Conservation (phyloP, 495 filamentous ascomycete species). For the Lophiotrema nucula region DNA sequence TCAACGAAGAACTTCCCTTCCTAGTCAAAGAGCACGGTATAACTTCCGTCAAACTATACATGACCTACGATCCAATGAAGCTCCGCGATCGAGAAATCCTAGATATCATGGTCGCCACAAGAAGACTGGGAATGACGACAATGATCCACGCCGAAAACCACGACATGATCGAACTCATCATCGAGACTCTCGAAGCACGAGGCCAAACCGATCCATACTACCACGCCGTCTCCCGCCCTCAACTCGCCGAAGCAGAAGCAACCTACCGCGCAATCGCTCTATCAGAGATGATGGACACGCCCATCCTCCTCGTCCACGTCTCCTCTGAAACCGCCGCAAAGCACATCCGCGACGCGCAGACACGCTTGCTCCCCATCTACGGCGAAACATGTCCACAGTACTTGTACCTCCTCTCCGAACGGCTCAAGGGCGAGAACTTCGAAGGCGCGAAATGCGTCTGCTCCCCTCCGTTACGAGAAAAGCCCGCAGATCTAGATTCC, state of each 20-base stretch:
- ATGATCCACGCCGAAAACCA: conserved; percentile 16
- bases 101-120: conserved; percentile 9
- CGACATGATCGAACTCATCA: conserved; percentile 51
- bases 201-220: conserved; percentile 40
- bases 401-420: not conserved
- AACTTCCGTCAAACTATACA: conserved; percentile 15
- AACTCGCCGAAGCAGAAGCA: conserved; percentile 44
- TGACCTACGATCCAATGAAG: conserved; percentile 20
- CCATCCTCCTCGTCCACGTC: conserved; percentile 51
- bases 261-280: conserved; percentile 50
- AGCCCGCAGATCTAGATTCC: not conserved
- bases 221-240: conserved; percentile 43
- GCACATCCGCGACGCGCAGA: conserved; percentile 3
- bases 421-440: conserved; percentile 6
- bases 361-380: not conserved
- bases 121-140: conserved; percentile 16
- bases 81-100: conserved; percentile 10
- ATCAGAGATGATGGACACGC: conserved; percentile 45
- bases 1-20: not conserved
- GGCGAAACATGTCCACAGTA: conserved; percentile 9
- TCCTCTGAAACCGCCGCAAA: conserved; percentile 20
- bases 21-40: conserved; percentile 2
- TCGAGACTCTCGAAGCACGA: conserved; percentile 47
- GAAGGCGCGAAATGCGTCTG: conserved; percentile 10
- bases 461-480: not conserved